A percentile compares a stretch with the other conserved stretches of the same genome.
Conservation (phyloP, 352 stramenopile genomes). For the Phytophthora rubi region DNA sequence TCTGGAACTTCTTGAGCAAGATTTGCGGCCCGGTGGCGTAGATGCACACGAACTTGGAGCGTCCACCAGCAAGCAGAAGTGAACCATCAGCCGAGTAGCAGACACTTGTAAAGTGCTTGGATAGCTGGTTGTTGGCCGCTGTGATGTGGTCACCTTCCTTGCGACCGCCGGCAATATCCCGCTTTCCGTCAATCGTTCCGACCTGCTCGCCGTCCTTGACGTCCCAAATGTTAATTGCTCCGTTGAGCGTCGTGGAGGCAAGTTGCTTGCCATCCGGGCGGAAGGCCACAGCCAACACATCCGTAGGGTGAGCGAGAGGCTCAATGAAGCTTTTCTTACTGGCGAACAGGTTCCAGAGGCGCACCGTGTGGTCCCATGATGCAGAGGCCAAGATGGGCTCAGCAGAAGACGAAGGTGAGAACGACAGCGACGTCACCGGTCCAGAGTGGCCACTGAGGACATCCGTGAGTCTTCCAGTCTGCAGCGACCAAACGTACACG, state of each 20-base stretch:
- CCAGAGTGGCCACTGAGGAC: slow-evolving; percentile 98
- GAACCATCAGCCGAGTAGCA: slow-evolving; percentile 98
- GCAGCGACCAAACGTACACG: slow-evolving; percentile 98
- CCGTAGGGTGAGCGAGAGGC: slow-evolving; percentile 95
- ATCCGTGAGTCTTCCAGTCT: slow-evolving; percentile 97
- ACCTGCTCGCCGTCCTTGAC: slow-evolving; percentile 95
- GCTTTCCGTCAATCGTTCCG: slow-evolving; percentile 95
- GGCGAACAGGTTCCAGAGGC: slow-evolving; percentile 99
- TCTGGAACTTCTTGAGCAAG: slow-evolving; percentile 99
- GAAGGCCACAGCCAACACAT: slow-evolving; percentile 97
- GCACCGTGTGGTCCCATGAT: slow-evolving; percentile 99
- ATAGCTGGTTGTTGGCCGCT: slow-evolving; percentile 90
- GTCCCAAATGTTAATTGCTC: slow-evolving; percentile 97
- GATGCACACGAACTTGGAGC: slow-evolving; percentile 99
- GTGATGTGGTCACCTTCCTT: slow-evolving; percentile 84
- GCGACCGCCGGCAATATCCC: slow-evolving; percentile 96
- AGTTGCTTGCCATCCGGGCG: slow-evolving; percentile 97
- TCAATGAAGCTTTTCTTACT: slow-evolving; percentile 96
- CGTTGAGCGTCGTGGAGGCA: slow-evolving; percentile 95
- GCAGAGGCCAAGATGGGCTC: slow-evolving; percentile 93
- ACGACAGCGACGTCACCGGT: slow-evolving; percentile 95
- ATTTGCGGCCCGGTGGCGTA: slow-evolving; percentile 96
- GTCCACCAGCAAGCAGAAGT: slow-evolving; percentile 97
- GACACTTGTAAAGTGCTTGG: slow-evolving; percentile 99
- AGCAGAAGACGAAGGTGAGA: slow-evolving; percentile 81